phyloP scores from a whole-genome alignment of 768 basidiomycete genomes.

The Hysterangium stoloniferum region DNA sequence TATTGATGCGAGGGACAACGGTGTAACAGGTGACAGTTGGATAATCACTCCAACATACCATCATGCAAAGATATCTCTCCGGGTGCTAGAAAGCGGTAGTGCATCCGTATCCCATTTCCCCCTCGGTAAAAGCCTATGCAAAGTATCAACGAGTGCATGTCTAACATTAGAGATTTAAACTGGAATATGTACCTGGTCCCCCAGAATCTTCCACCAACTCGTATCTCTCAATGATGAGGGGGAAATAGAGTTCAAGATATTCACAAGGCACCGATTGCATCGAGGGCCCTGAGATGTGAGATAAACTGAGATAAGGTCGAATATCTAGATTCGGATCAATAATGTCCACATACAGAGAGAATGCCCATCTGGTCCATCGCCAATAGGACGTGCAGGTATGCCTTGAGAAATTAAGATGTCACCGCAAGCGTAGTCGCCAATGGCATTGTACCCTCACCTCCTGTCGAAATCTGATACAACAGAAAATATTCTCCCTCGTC shows the following conservation, averaged over 20 bases:
- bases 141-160: too few species aligned
- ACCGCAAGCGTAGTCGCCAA: too few species aligned
- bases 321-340: background rate
- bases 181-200: slow-evolving; percentile 23
- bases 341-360: slow-evolving; percentile 17
- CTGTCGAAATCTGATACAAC: slow-evolving; percentile 26
- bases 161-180: too few species aligned
- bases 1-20: too few species aligned
- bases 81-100: slow-evolving; percentile 23
- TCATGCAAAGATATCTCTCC: slow-evolving; percentile 26
- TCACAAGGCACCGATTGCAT: slow-evolving; percentile 28
- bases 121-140: slow-evolving; percentile 17
- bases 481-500: slow-evolving; percentile 24
- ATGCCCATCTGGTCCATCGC: slow-evolving; percentile 25
- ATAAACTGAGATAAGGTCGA: too few species aligned
- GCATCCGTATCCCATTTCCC: slow-evolving; percentile 27
- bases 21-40: too few species aligned
- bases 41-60: background rate
- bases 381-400: slow-evolving; percentile 19
- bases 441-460: slow-evolving; percentile 9
- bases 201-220: slow-evolving; percentile 26
- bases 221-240: slow-evolving; percentile 24
- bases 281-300: slow-evolving; percentile 19
- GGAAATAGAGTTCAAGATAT: slow-evolving; percentile 25
- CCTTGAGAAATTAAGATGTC: background rate